A percentile compares a stretch with the other conserved stretches of the same genome.
Conservation (phyloP, 1,139 yeast species). For the Insectozyma bohioensis region DNA sequence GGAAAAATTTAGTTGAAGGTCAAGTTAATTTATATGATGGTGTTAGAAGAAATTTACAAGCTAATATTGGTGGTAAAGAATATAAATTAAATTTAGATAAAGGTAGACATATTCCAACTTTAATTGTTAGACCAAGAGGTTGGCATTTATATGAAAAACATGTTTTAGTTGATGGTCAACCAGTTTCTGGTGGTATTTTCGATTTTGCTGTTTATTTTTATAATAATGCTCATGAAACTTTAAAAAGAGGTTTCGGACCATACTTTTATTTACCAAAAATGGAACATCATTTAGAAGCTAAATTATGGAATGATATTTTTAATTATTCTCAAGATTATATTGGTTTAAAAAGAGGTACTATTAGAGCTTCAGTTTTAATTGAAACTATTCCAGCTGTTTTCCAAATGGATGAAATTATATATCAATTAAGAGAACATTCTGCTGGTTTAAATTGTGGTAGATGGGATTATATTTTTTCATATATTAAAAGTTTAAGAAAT, state of each 20-base stretch:
- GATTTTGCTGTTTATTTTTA: constrained; percentile 78
- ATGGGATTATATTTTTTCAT: constrained; percentile 80
- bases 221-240: constrained; percentile 65
- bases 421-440: constrained; percentile 71
- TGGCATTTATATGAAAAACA: constrained; percentile 83
- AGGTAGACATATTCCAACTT: constrained; percentile 55
- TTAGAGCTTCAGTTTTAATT: constrained; percentile 75
- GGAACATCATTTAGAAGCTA: constrained; percentile 80
- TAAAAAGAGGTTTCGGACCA: constrained; percentile 68
- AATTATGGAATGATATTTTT: constrained; percentile 77
- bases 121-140: constrained; percentile 83
- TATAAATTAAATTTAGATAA: constrained; percentile 58
- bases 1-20: constrained; percentile 84
- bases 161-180: constrained; percentile 71
- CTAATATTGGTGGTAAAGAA: constrained; percentile 55
- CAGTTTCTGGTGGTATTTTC: constrained; percentile 70
- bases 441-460: constrained; percentile 81
- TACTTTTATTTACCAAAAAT: constrained; percentile 78
- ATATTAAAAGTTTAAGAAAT: constrained; percentile 61
- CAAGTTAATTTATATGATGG: constrained; percentile 94
- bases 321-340: constrained; percentile 67
- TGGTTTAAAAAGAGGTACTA: constrained; percentile 66
- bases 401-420: constrained; percentile 81
- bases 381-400: constrained; percentile 77
- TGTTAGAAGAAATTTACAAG: constrained; percentile 63